These are phyloP conservation scores for Avicennia marina DNA, from an alignment of 257 asterid species.

Conservation along the genomic window DNA sequence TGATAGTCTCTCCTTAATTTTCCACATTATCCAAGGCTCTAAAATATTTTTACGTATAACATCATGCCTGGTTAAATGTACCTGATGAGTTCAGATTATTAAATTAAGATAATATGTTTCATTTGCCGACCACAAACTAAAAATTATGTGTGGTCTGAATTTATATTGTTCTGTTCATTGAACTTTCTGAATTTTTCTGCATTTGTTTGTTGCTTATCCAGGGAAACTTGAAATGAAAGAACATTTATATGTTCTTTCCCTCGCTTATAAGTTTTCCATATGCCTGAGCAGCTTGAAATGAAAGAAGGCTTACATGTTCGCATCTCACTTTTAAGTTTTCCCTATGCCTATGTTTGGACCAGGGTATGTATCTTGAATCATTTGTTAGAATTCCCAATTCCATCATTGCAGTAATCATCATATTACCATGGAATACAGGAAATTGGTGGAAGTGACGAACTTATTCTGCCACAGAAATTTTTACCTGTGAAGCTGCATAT, in stretches of 20 bases:
- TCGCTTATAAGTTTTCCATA: neutral
- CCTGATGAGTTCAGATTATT: neutral
- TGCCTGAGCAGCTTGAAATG: constrained; percentile 12
- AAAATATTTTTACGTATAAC: no score
- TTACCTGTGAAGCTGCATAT: neutral
- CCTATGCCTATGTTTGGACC: neutral
- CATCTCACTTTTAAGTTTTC: constrained; percentile 3
- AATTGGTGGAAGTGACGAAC: neutral
- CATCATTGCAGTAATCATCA: constrained; percentile 8
- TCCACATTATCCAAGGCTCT: no score
- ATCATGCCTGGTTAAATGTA: no score
- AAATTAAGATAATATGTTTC: no score
- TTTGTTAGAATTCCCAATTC: neutral
- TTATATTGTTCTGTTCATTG: neutral
- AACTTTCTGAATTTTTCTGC: neutral
- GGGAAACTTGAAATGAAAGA: constrained; percentile 16
- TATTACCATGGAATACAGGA: constrained; percentile 19
- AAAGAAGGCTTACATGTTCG: constrained; percentile 10
- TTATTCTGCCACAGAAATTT: neutral
- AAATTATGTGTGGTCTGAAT: neutral
- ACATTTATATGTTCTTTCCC: neutral
- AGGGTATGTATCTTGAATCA: neutral
- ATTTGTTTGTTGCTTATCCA: constrained; percentile 1
- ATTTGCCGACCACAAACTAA: neutral
- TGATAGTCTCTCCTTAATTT: no score